phyloP scores from a whole-genome alignment of 495 filamentous ascomycete species.

The Podospora fimiseda region DNA sequence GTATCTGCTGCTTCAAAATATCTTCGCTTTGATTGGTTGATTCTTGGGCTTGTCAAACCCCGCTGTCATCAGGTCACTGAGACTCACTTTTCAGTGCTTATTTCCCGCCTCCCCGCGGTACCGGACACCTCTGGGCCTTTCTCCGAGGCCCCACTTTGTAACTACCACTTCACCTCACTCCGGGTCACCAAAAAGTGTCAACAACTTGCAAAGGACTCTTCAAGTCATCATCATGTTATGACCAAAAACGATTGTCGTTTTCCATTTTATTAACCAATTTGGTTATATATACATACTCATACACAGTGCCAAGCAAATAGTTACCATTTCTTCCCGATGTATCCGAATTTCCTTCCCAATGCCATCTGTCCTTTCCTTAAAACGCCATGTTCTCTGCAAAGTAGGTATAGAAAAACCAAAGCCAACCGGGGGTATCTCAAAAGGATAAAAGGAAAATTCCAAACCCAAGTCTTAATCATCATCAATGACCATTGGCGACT shows the following conservation, averaged over 20 bases:
- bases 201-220: no score
- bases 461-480: neutral
- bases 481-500: conserved; percentile 14
- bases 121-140: conserved; percentile 6
- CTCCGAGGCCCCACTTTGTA: neutral
- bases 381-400: conserved; percentile 11
- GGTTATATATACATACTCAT: neutral
- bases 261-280: neutral
- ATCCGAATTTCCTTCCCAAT: neutral
- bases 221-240: no score
- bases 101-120: conserved; percentile 6
- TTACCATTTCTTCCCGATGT: neutral
- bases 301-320: neutral
- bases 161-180: no score
- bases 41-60: neutral
- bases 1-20: conserved; percentile 15
- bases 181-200: no score
- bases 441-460: neutral
- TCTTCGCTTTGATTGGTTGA: conserved; percentile 13
- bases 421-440: conserved; percentile 16
- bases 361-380: neutral
- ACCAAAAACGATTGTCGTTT: no score
- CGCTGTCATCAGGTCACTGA: conserved; percentile 7
- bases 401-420: neutral
- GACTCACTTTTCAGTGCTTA: neutral